phyloP scores from a whole-genome alignment of 371 early-diverging fungal species.

The Syncephalastrum sp. region DNA sequence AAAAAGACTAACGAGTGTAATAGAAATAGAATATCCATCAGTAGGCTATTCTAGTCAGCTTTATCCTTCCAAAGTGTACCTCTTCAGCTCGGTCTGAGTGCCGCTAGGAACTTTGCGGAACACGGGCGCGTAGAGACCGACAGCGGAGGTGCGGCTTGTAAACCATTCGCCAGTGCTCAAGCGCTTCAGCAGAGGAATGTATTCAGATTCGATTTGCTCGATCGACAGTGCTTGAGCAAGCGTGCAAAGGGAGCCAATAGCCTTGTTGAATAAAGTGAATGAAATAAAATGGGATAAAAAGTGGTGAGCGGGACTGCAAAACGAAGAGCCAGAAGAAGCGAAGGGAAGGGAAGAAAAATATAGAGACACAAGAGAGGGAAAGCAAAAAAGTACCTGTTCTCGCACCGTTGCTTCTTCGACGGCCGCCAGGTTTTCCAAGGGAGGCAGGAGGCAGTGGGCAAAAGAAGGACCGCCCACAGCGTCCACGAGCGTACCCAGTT shows the following conservation, averaged over 20 bases:
- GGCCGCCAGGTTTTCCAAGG: conserved; percentile 93
- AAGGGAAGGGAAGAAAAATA: no score
- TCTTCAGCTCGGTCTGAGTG: conserved; percentile 83
- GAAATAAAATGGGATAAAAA: no score
- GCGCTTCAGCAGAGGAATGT: conserved; percentile 88
- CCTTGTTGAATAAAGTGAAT: no score
- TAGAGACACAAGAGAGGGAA: no score
- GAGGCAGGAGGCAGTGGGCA: conserved; percentile 84
- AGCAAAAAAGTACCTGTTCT: conserved; percentile 71
- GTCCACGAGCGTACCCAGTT: conserved; percentile 90
- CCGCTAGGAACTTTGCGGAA: conserved; percentile 72
- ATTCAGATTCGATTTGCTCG: conserved; percentile 74
- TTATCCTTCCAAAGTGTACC: conserved; percentile 35
- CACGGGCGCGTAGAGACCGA: conserved; percentile 86
- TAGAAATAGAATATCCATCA: no score
- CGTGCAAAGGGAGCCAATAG: conserved; percentile 69
- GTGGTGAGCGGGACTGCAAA: no score
- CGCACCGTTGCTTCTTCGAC: conserved; percentile 97
- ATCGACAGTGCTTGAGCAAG: conserved; percentile 61
- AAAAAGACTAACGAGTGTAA: conserved; percentile 32
- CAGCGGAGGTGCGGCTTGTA: conserved; percentile 92
- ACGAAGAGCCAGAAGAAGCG: no score
- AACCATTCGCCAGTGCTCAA: conserved; percentile 97
- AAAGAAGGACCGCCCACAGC: conserved; percentile 88
- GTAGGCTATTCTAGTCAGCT: neutral